phyloP scores from a whole-genome alignment of 345 rosid species.

The Kandelia obovata region DNA sequence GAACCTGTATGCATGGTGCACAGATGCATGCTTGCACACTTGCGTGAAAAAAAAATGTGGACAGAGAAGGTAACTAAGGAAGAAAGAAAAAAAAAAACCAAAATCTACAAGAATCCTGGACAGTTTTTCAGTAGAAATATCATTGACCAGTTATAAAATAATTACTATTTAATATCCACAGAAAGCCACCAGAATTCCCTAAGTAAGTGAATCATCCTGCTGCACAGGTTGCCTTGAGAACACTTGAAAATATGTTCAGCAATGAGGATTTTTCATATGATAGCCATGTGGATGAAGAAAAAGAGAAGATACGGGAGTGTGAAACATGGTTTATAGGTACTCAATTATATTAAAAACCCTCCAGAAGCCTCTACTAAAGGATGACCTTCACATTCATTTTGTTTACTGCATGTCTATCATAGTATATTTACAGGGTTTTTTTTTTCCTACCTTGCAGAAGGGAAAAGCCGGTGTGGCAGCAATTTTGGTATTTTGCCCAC shows the following conservation, averaged over 20 bases:
- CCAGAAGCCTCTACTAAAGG: not conserved
- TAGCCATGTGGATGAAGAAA: too few relatives aligned
- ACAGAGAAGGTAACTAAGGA: too few relatives aligned
- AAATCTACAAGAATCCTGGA: constrained; percentile 1
- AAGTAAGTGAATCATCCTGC: too few relatives aligned
- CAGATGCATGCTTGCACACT: too few relatives aligned
- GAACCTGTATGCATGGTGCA: not conserved
- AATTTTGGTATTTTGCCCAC: constrained; percentile 95
- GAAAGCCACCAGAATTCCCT: too few relatives aligned
- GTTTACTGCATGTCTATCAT: not conserved
- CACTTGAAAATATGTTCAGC: too few relatives aligned
- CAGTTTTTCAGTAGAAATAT: not conserved
- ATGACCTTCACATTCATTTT: not conserved
- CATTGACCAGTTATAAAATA: too few relatives aligned
- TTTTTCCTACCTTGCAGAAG: constrained; percentile 81
- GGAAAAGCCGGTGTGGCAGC: constrained; percentile 87
- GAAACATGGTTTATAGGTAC: too few relatives aligned
- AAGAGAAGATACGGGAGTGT: not conserved
- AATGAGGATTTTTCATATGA: too few relatives aligned
- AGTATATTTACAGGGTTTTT: not conserved
- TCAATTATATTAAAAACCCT: not conserved
- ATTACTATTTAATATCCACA: too few relatives aligned
- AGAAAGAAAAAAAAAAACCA: not conserved
- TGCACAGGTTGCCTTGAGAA: too few relatives aligned
- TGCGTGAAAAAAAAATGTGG: too few relatives aligned